Conservation (phyloP, 768 basidiomycete genomes). For the Asterophora parasitica region DNA sequence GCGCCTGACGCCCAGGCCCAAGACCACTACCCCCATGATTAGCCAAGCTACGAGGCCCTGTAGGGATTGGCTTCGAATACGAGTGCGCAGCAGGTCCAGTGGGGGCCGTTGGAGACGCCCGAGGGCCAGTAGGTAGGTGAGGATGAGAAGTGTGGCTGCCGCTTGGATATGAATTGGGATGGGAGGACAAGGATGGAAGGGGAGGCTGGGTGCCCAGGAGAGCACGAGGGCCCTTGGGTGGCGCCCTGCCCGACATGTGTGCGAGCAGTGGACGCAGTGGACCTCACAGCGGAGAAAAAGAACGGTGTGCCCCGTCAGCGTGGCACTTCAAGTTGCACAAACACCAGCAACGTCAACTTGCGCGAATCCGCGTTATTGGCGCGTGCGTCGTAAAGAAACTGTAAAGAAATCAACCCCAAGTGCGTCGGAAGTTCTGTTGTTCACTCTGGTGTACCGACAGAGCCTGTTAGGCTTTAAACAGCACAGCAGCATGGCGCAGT, state of each 20-base stretch:
- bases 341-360: not conserved
- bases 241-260: slow-evolving; percentile 72
- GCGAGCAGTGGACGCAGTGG: not conserved
- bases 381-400: not conserved
- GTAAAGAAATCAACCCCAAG: too few relatives aligned
- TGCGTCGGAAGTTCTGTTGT: too few relatives aligned
- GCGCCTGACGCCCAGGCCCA: not conserved
- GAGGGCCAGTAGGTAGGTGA: slow-evolving; percentile 30
- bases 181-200: slow-evolving; percentile 26
- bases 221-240: slow-evolving; percentile 70
- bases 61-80: slow-evolving; percentile 17
- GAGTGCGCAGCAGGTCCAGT: slow-evolving; percentile 11
- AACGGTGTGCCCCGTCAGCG: too few relatives aligned
- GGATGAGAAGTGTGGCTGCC: not conserved
- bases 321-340: slow-evolving; percentile 2
- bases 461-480: too few relatives aligned
- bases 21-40: not conserved
- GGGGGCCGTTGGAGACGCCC: slow-evolving; percentile 40
- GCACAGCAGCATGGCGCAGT: slow-evolving; percentile 16
- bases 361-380: not conserved
- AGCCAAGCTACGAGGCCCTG: slow-evolving; percentile 22
- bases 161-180: slow-evolving; percentile 12
- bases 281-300: not conserved
- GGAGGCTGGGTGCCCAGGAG: slow-evolving; percentile 46
- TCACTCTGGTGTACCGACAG: too few relatives aligned